These are phyloP conservation scores for Claviceps africana DNA, from an alignment of 2,329 filamentous ascomycete species.

Conservation along the genomic window DNA sequence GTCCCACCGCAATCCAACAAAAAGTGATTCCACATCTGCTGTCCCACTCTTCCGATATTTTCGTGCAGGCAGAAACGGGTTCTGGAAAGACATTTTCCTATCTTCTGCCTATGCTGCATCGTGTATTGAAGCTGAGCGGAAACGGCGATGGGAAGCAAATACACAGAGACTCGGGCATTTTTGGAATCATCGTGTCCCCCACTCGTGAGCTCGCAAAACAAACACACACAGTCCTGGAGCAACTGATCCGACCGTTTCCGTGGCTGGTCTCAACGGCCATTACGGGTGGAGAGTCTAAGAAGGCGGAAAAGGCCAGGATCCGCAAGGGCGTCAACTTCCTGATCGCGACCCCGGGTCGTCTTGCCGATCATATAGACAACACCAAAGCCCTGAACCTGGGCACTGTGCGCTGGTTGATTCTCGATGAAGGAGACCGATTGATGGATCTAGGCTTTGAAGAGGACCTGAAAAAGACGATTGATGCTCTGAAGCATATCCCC, in stretches of 20 bases:
- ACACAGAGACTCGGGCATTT: conserved; percentile 75
- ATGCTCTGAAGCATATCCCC: conserved; percentile 54
- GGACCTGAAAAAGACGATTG: conserved; percentile 77
- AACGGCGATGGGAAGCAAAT: conserved; percentile 41
- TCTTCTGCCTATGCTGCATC: conserved; percentile 78
- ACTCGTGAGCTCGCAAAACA: conserved; percentile 92
- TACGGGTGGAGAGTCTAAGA: conserved; percentile 54
- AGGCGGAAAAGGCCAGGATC: conserved; percentile 80
- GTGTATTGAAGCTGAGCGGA: conserved; percentile 64
- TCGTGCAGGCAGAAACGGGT: conserved; percentile 92
- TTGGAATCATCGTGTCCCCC: conserved; percentile 85
- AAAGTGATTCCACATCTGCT: conserved; percentile 72
- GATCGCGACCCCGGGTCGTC: conserved; percentile 81
- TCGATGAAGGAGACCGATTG: conserved; percentile 93
- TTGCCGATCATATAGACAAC: conserved; percentile 85
- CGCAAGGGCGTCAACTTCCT: conserved; percentile 92
- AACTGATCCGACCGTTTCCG: conserved; percentile 72
- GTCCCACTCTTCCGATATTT: conserved; percentile 73
- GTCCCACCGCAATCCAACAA: conserved; percentile 89
- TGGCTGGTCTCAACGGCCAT: conserved; percentile 90
- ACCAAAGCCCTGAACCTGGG: conserved; percentile 80
- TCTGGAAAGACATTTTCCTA: conserved; percentile 98
- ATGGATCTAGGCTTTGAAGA: conserved; percentile 98
- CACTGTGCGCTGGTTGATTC: conserved; percentile 80
- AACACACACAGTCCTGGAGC: conserved; percentile 75